Evolutionary conservation across 139 green algal species (phyloP).

Genomic region (Chara braunii): DNA sequence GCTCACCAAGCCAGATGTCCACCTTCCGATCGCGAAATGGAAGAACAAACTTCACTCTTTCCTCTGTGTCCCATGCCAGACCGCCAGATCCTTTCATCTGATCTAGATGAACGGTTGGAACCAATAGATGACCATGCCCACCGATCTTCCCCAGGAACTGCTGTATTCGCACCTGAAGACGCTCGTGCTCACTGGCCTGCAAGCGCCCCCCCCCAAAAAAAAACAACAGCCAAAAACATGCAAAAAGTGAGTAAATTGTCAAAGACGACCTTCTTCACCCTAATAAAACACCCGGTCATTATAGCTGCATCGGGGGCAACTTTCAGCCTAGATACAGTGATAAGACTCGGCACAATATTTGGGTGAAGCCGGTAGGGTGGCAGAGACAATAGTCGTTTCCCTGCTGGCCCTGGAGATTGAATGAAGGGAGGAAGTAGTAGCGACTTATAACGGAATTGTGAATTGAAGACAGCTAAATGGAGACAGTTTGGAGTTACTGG

Average conservation of each 20-base stretch:
- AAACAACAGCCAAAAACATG: not conserved
- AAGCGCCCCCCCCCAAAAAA: not conserved
- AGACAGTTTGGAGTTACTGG: too few relatives aligned
- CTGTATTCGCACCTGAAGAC: constrained; percentile 6
- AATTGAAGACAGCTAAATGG: too few relatives aligned
- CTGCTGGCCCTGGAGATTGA: not conserved
- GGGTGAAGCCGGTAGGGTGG: too few relatives aligned
- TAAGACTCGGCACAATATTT: too few relatives aligned
- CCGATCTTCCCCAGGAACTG: constrained; percentile 2
- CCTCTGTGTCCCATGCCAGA: not conserved
- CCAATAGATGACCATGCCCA: not conserved
- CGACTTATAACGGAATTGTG: not conserved
- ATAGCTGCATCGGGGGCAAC: too few relatives aligned
- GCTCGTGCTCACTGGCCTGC: constrained; percentile 4
- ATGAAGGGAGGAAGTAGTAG: not conserved
- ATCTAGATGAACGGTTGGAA: constrained; percentile 1
- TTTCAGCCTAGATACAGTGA: too few relatives aligned
- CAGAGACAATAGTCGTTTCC: not conserved
- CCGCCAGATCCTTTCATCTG: not conserved
- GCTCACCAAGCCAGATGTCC: constrained; percentile 18
- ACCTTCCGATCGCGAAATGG: constrained; percentile 15
- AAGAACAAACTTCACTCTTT: constrained; percentile 6
- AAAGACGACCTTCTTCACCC: too few relatives aligned
- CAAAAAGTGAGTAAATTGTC: not conserved
- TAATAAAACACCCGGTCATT: too few relatives aligned